These are phyloP conservation scores for Ophiostoma angusticollis DNA, from an alignment of 2,329 filamentous ascomycete species.

Conservation along the genomic window DNA sequence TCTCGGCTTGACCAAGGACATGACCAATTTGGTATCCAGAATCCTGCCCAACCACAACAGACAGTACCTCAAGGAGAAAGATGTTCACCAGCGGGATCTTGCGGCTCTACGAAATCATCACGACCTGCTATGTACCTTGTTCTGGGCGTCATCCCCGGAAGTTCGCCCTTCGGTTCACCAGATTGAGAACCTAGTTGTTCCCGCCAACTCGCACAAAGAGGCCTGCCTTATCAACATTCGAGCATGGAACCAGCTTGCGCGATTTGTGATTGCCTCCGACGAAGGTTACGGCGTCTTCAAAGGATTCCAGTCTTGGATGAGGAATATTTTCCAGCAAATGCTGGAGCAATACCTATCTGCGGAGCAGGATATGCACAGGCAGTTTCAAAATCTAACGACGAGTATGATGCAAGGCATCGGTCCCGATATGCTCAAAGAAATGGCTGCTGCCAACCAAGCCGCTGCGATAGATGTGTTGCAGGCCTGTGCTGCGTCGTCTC, in stretches of 20 bases:
- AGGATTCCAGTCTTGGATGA: conserved; percentile 44
- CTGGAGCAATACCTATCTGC: conserved; percentile 45
- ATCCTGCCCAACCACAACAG: conserved; percentile 54
- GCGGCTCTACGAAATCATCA: conserved; percentile 56
- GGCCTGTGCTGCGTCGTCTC: conserved; percentile 33
- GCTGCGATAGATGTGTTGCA: conserved; percentile 40
- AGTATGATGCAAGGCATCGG: conserved; percentile 30
- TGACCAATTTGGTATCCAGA: conserved; percentile 47
- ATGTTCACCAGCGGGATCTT: conserved; percentile 45
- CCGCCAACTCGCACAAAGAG: conserved; percentile 50
- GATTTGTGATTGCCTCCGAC: conserved; percentile 40
- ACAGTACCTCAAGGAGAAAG: conserved; percentile 50
- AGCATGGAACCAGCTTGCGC: conserved; percentile 49
- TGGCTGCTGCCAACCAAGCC: conserved; percentile 39
- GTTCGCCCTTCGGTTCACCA: conserved; percentile 39
- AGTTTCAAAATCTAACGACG: conserved; percentile 36
- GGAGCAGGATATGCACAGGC: conserved; percentile 42
- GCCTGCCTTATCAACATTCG: conserved; percentile 51
- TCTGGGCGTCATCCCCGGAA: conserved; percentile 47
- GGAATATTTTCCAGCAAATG: conserved; percentile 42
- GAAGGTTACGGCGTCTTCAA: conserved; percentile 29
- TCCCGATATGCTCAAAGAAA: conserved; percentile 32
- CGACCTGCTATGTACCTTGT: conserved; percentile 53
- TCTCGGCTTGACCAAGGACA: conserved; percentile 39
- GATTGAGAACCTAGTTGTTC: conserved; percentile 46